Base-by-base conservation (phyloP, 177 flowering plant genomes). In the Vitis hybrid region DNA sequence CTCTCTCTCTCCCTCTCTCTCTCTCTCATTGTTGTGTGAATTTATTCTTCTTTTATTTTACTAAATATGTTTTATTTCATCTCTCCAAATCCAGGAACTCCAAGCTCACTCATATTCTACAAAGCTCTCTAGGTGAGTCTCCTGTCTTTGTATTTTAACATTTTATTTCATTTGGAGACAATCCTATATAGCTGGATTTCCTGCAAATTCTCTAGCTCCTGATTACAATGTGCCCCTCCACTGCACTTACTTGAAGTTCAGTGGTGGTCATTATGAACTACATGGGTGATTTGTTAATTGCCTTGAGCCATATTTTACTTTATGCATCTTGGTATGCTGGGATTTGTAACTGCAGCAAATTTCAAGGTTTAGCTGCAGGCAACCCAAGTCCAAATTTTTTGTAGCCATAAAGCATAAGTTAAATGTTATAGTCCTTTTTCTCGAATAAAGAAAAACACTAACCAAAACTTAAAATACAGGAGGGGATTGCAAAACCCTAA, bases 401-500 rank as follows among this genome's bases (percentile, higher is more conserved):
- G 30, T 27, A 27, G 30, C 30, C 30, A 27, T 27, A 6, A 61
- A 40, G 6, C 14, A 15, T 11, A 62, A n/a, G 14, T 8, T n/a
- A 62, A 69, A 16, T 4, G 1, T 27, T 62, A 27, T 27, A 51
- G 32, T 16, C n/a, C 13, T 49, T 21, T 32, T 35, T 14, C 19
- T 35, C 18, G 21, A 10, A 1, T 11, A 16, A 52, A 32, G 56
- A 18, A 13, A 51, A 18, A 52, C 56, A 3, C 52, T 66, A 32
- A 52, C 49, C 74, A 66, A 12, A 67, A 18, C 14, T 56, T 58
- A 46, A 68, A 70, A 60, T 80, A 70, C 83, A 93, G 98, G 98
- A 21, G 97, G 98, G 60, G 97, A 93, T 80, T 91, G 94, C 87
- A 93, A 93, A 80, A 90, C 98, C 8, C 56, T 93, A 51, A 93